These are phyloP conservation scores for Macadamia integrifolia DNA, from an alignment of 164 flowering plant genomes.

Conservation along the genomic window DNA sequence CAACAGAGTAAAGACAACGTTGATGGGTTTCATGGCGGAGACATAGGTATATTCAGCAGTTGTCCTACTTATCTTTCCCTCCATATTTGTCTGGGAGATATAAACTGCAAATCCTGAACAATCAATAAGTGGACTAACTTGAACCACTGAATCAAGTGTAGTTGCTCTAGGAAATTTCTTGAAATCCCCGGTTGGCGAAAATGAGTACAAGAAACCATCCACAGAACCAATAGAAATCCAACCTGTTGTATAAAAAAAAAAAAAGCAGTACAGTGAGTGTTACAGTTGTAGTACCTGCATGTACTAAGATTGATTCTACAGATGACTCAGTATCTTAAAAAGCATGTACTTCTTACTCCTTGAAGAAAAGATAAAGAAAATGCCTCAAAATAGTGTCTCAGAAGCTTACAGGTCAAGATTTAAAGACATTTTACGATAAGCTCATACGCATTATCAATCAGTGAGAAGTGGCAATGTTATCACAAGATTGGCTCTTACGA, in stretches of 20 bases:
- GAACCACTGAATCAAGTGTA: constrained; percentile 48
- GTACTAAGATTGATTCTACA: neutral
- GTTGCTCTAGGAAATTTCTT: constrained; percentile 43
- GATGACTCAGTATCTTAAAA: neutral
- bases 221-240: constrained; percentile 86
- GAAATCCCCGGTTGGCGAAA: constrained; percentile 64
- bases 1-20: constrained; percentile 46
- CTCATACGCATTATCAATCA: no score
- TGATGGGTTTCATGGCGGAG: constrained; percentile 59
- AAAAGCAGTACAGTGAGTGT: neutral
- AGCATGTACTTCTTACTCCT: no score
- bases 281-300: neutral
- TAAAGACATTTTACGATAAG: no score
- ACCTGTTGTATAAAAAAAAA: constrained; percentile 33
- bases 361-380: no score
- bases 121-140: constrained; percentile 73
- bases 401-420: no score
- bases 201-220: constrained; percentile 77
- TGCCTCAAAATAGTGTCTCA: no score
- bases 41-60: constrained; percentile 43
- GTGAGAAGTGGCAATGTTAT: no score
- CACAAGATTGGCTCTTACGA: no score
- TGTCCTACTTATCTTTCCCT: constrained; percentile 42
- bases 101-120: constrained; percentile 85
- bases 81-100: constrained; percentile 60